Evolutionary conservation across 148 eudicot species (phyloP), one percentile per base, ranked within the genome.

Genomic region (Chenopodium album): DNA sequence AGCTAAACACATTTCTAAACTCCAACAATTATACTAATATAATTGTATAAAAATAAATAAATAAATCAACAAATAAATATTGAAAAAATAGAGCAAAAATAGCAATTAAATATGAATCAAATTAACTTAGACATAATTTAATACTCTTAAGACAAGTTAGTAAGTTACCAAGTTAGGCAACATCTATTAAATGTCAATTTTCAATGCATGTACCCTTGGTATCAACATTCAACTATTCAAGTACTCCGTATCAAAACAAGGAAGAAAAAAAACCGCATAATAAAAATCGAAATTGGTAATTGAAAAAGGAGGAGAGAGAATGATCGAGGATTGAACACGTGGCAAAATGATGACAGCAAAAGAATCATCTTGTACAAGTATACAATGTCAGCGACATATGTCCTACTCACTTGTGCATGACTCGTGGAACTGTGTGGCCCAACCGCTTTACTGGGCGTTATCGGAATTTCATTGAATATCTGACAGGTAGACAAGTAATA

Each of bases 401-500:
- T 79, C 76, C 50, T 79, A 71, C 50, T 79, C 75, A 79, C 67
- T 70, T 37, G 19, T 50, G 60, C 46, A 79, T 69, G 63, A 31
- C n/a, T 48, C 23, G 71, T 67, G 71, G 26, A 47, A 48, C 37
- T 54, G 67, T 56, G 20, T 29, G 62, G 62, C 76, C 81, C 81
- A 79, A 70, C 76, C 81, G 72, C 29, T 46, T 70, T 9, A 4
- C 66, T 79, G 83, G 83, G 83, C 2, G 47, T 4, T 0, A 28
- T 62, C 4, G 82, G 59, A 0, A 73, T 60, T 73, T 13, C n/a
- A 46, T 7, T 13, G 17, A 62, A 47, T 80, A 80, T 73, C 82
- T 80, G 48, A 64, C 63, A 73, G 78, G 73, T 63, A 80, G 82
- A 60, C 59, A 72, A 80, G 71, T 77, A 80, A 80, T 8, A 13